A percentile compares a stretch with the other conserved stretches of the same genome.
Evolutionary conservation across 2,329 filamentous ascomycete species (phyloP).

Genomic region (Juglanconis sp.): DNA sequence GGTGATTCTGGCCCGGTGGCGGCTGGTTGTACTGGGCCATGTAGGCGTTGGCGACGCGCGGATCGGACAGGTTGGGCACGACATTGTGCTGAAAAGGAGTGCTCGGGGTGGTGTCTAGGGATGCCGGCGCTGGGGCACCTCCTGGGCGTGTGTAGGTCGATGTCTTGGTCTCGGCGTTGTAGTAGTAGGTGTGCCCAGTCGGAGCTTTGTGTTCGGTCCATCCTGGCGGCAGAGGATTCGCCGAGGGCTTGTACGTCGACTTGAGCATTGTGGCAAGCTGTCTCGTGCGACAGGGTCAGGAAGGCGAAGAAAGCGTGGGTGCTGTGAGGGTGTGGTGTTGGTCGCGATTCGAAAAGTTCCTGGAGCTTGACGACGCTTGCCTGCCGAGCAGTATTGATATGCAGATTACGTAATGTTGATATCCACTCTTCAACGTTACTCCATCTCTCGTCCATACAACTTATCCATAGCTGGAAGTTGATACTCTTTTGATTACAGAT

Average conservation of each 20-base stretch:
- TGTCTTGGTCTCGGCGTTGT: conserved; percentile 75
- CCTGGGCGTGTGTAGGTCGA: conserved; percentile 84
- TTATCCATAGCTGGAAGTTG: too few species aligned
- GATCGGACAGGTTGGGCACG: conserved; percentile 47
- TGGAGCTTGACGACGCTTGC: neutral
- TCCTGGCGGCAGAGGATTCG: conserved; percentile 64
- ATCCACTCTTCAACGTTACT: neutral
- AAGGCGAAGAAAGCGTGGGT: neutral
- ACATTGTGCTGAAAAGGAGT: conserved; percentile 42
- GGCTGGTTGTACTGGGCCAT: conserved; percentile 50
- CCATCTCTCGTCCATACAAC: neutral
- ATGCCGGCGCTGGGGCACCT: conserved; percentile 30
- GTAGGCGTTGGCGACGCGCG: conserved; percentile 57
- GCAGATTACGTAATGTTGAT: neutral
- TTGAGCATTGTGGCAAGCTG: conserved; percentile 57
- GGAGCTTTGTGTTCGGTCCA: conserved; percentile 95
- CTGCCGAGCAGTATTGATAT: neutral
- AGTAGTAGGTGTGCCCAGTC: conserved; percentile 83
- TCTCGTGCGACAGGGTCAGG: neutral
- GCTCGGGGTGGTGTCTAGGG: conserved; percentile 26
- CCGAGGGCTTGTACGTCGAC: conserved; percentile 67
- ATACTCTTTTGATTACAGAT: too few species aligned
- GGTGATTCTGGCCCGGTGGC: conserved; percentile 33
- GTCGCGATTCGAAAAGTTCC: neutral
- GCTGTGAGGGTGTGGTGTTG: neutral